Conservation (phyloP, 176 grass and related monocot species). For the Tillandsia leiboldiana region DNA sequence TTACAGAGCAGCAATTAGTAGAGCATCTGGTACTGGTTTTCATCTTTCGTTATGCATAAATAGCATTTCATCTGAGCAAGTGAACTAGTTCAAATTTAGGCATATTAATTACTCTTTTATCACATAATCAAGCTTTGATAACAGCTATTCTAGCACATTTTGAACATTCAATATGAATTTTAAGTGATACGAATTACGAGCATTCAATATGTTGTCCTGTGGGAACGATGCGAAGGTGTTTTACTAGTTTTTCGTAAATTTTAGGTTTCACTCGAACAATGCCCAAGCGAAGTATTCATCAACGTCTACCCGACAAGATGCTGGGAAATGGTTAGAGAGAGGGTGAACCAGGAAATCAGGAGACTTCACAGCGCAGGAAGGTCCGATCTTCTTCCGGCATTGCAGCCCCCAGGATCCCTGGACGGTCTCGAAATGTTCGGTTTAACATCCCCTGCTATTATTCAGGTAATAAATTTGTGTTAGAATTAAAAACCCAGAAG, state of each 20-base stretch:
- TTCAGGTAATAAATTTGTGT: conserved; percentile 35
- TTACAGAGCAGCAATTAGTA: background rate
- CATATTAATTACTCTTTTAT: no score
- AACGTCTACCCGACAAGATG: conserved; percentile 55
- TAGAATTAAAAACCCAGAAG: background rate
- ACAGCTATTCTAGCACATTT: no score
- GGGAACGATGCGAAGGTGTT: conserved; percentile 10
- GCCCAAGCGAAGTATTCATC: conserved; percentile 61
- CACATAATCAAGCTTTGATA: no score
- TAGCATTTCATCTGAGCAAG: no score
- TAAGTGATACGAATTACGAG: background rate
- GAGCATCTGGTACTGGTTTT: no score
- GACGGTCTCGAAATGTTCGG: conserved; percentile 92
- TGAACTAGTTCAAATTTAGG: no score
- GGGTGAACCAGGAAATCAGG: conserved; percentile 81
- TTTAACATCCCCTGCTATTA: conserved; percentile 47
- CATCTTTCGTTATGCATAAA: no score
- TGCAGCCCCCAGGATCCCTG: conserved; percentile 80
- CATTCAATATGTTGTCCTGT: conserved; percentile 12
- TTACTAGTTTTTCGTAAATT: conserved; percentile 8
- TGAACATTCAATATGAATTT: background rate
- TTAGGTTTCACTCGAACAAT: conserved; percentile 79
- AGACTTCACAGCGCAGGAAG: conserved; percentile 55
- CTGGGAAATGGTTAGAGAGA: conserved; percentile 93
- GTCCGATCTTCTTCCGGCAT: conserved; percentile 41